Evolutionary conservation across 768 basidiomycete species (phyloP).

Genomic region (Erythrobasidium yunnanense): DNA sequence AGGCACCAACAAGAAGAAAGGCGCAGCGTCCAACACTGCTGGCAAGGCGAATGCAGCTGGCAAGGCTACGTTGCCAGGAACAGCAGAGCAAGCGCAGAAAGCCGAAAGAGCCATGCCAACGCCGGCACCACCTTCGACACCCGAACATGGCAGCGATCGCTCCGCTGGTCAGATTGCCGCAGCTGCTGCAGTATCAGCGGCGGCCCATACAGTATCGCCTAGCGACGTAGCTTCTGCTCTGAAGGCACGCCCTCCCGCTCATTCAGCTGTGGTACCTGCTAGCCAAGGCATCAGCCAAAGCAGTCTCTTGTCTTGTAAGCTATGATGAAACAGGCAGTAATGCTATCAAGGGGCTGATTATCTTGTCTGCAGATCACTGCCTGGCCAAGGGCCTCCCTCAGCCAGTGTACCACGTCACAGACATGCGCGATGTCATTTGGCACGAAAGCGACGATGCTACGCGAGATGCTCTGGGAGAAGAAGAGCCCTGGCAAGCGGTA

Average conservation of each 20-base stretch:
- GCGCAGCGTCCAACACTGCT: neutral
- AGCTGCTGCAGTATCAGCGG: no score
- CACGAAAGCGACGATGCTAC: neutral
- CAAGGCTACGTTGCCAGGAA: neutral
- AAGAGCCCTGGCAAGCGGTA: neutral
- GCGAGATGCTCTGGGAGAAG: neutral
- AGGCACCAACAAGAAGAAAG: neutral
- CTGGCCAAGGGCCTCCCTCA: neutral
- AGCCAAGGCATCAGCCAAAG: neutral
- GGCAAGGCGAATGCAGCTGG: neutral
- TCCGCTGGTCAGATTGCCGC: neutral
- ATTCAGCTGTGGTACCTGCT: no score
- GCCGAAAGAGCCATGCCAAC: neutral
- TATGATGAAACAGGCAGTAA: neutral
- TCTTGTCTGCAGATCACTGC: neutral
- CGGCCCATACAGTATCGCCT: no score
- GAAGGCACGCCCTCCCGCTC: no score
- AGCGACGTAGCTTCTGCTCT: no score
- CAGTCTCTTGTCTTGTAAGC: neutral
- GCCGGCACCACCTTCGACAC: neutral
- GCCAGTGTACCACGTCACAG: neutral
- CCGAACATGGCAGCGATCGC: neutral
- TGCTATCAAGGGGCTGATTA: neutral
- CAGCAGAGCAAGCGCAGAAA: neutral
- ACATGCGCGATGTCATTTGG: neutral